Base-by-base conservation (phyloP, 345 rosid species). In the Heritiera fomes region DNA sequence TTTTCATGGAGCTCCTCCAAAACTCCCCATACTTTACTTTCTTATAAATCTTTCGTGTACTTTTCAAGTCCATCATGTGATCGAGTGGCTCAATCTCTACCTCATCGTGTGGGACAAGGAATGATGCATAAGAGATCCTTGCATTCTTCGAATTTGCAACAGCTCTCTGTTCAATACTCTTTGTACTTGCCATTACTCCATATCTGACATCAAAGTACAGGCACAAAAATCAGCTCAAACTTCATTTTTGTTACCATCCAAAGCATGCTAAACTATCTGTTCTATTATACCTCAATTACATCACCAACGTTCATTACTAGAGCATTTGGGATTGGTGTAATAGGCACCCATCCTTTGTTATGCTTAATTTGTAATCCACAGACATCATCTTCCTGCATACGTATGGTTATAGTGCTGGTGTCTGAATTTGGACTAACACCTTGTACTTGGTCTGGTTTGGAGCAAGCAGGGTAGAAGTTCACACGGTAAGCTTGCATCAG, bases 391-490 rank as follows among this genome's bases (percentile, higher is more conserved):
- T 68, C 79, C 70, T 82, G 85, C 63, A 13, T 79, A 34, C 82
- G 79, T 55, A 86, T 30, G 68, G 81, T 14, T 46, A 82, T 67
- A 41, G 79, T 75, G 47, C 82, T 58, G 5, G 82, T 46, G 73
- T 75, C 82, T 5, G 83, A 86, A 79, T 76, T 83, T n/a, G 80
- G 81, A 63, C 81, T 80, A 18, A 78, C 30, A n/a, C 82, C 85
- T 12, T 76, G 30, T n/a, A 84, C 87, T 65, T 45, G 58, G 30
- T 80, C 75, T 9, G 85, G 78, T 32, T n/a, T 68, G 49, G 47
- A 14, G 75, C 84, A 84, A 23, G 76, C 43, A 17, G 85, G 82
- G 40, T 85, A 80, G 79, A 80, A 82, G 72, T 82, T 80, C 30
- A 80, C 30, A 2, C 82, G 73, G 75, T 23, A 13, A 75, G 71